Evolutionary conservation across 345 rosid species (phyloP), one percentile per base, ranked within the genome.

Genomic region (Erysimum cheiranthoides): DNA sequence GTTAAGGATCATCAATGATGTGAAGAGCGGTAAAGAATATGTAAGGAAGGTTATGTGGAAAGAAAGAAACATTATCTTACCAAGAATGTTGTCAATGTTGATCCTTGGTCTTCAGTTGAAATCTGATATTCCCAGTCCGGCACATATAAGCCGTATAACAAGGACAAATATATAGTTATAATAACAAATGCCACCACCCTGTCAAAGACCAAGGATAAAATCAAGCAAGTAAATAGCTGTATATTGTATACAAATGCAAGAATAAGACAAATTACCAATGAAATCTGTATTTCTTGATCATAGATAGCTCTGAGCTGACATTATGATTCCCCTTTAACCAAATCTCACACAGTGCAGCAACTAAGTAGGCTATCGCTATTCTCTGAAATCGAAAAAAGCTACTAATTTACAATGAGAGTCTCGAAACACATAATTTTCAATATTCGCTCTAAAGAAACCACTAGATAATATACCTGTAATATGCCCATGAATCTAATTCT

Each of bases 401-500:
- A 59, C 47, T 17, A 5, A 30, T 18, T 61, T 31, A 52, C 16
- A 50, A 68, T 16, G 28, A 38, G 12, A 5, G 11, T 60, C 5
- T 18, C 4, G 3, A 31, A 51, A 51, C 32, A 10, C 31, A 51
- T 25, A 51, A 51, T 1, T 51, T 51, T 51, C 32, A 21, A 25
- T 25, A 21, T 2, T 51, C 0, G 16, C 10, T 51, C 12, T 21
- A 21, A 5, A 40, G 6, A 35, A 8, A 35, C 9, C 38, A 7
- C 16, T 16, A n/a, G 30, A 50, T 9, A 60, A 66, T 36, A 35
- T 73, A 90, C 98, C 96, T 93, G 97, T 75, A 93, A 72, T 78
- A 91, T 79, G 38, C 98, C 98, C 89, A 86, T 87, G 68, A 83
- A 71, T 81, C 98, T 88, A 66, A 93, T 85, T 69, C 77, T 85